Conservation (phyloP, 23 red algal species). For the Agarophyton chilense region DNA sequence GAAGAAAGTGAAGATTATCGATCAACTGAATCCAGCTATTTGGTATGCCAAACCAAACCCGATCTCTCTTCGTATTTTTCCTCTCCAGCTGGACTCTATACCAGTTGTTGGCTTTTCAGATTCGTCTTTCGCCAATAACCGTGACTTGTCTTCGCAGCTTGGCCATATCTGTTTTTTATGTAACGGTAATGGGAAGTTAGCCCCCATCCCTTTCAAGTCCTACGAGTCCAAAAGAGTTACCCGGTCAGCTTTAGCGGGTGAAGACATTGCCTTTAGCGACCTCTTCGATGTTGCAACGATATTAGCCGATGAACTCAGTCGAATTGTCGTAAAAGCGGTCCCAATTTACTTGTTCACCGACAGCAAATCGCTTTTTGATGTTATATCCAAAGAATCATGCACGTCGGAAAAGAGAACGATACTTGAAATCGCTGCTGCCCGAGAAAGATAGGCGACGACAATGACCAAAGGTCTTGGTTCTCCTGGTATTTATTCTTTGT, state of each 20-base stretch:
- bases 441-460: no score
- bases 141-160: constrained; percentile 27
- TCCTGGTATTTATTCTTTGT: no score
- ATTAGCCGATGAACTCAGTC: no score
- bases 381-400: no score
- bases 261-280: no score
- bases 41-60: not conserved
- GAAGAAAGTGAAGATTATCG: not conserved
- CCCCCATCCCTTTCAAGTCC: constrained; percentile 22
- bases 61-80: not conserved
- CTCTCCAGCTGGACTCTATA: not conserved
- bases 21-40: constrained; percentile 28
- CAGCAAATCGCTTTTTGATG: no score
- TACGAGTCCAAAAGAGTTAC: constrained; percentile 24
- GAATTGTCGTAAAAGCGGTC: no score
- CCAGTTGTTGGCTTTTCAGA: constrained; percentile 13
- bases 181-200: not conserved
- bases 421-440: no score
- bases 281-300: no score
- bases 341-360: no score
- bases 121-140: constrained; percentile 42
- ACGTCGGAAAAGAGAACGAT: no score
- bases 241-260: constrained; percentile 27
- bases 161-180: constrained; percentile 15
- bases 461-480: no score